Conservation (phyloP, 345 rosid genomes). For the Populus ilicifolia region DNA sequence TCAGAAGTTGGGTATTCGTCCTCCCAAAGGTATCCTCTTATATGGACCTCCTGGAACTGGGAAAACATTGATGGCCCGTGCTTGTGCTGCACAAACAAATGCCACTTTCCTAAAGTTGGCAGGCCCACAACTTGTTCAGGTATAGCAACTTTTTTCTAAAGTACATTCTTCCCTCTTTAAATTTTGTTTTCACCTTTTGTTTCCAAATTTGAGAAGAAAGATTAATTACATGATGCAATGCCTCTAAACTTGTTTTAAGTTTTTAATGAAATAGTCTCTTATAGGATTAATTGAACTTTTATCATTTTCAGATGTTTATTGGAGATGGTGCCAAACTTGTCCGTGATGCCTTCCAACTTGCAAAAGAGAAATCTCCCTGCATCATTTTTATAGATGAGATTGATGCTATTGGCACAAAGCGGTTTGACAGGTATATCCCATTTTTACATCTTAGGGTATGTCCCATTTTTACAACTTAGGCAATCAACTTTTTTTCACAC, state of each 20-base stretch:
- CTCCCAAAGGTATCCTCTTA: slow-evolving; percentile 95
- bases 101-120: slow-evolving; percentile 97
- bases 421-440: slow-evolving; percentile 75
- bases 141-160: slow-evolving; percentile 10
- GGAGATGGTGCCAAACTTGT: slow-evolving; percentile 99
- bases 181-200: background rate
- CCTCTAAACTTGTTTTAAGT: background rate
- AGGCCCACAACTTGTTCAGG: slow-evolving; percentile 99
- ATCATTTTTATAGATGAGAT: slow-evolving; percentile 98
- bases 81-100: slow-evolving; percentile 98
- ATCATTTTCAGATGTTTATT: slow-evolving; percentile 74
- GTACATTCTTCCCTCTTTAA: background rate
- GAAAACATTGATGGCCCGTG: slow-evolving; percentile 98
- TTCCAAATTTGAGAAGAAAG: background rate
- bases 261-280: background rate
- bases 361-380: slow-evolving; percentile 99
- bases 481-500: background rate
- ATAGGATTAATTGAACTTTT: background rate
- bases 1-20: slow-evolving; percentile 90
- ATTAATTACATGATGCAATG: background rate
- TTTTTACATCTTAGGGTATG: slow-evolving; percentile 38
- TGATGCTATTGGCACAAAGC: slow-evolving; percentile 97
- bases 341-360: slow-evolving; percentile 99
- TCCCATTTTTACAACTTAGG: background rate
- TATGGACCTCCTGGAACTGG: slow-evolving; percentile 99